phyloP scores from a whole-genome alignment of 257 asterid genomes.

The Cynanchum wilfordii region DNA sequence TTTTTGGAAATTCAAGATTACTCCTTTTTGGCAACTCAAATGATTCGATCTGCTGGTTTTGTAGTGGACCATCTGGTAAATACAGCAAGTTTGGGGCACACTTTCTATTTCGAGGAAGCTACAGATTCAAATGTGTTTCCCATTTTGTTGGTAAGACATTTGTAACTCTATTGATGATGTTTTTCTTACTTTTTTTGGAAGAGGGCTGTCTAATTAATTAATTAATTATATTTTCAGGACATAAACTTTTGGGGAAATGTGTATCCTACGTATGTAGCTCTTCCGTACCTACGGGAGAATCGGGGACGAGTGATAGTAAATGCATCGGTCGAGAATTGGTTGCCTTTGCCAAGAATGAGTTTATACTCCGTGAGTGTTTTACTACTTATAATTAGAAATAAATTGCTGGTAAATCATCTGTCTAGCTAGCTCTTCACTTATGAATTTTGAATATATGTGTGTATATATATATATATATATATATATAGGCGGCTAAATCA shows the following conservation, averaged over 20 bases:
- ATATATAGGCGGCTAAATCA: constrained; percentile 73
- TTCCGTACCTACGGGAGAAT: constrained; percentile 67
- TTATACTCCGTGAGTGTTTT: constrained; percentile 61
- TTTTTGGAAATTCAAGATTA: too few species aligned
- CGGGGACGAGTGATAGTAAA: constrained; percentile 72
- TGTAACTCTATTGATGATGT: too few species aligned
- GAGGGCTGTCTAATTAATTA: too few species aligned
- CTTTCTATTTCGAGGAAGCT: constrained; percentile 95
- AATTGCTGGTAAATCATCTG: background rate
- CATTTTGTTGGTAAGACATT: constrained; percentile 53
- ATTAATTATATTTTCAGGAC: constrained; percentile 41
- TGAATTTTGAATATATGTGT: background rate
- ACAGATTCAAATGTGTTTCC: constrained; percentile 71
- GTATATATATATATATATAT: too few species aligned
- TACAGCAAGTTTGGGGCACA: constrained; percentile 80
- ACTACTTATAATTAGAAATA: background rate
- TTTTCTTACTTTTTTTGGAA: too few species aligned
- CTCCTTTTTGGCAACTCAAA: background rate
- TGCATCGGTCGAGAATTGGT: constrained; percentile 87
- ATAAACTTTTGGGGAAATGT: constrained; percentile 97
- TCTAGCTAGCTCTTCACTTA: background rate
- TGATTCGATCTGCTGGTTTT: constrained; percentile 7
- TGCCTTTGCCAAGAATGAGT: constrained; percentile 97
- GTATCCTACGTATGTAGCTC: constrained; percentile 82
- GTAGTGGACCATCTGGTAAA: constrained; percentile 94